Percentiles rank a stretch among this genome's conserved stretches.
Conservation (phyloP, 2,329 filamentous ascomycete species). For the Calonectria honghensis region DNA sequence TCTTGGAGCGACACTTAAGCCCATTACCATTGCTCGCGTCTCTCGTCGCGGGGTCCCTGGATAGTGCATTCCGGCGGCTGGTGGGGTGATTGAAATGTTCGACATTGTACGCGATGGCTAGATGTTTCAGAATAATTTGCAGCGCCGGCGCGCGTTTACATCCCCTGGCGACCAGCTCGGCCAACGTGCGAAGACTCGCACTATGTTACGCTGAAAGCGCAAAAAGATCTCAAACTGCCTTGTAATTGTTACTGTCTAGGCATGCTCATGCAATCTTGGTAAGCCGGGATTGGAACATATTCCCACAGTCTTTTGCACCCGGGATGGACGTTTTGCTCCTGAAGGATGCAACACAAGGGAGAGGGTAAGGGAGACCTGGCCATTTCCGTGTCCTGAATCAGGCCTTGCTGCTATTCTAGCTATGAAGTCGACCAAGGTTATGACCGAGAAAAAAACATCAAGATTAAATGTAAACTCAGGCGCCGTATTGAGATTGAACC, state of each 20-base stretch:
- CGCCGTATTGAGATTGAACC: not conserved
- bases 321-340: not conserved
- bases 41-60: not conserved
- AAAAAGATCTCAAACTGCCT: not conserved
- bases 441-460: not conserved
- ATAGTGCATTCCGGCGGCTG: not conserved
- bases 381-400: not conserved
- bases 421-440: too few relatives aligned
- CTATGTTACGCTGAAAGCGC: too few relatives aligned
- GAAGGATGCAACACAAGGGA: not conserved
- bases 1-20: not conserved
- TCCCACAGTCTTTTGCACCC: too few relatives aligned
- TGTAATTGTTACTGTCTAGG: too few relatives aligned
- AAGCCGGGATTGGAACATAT: not conserved
- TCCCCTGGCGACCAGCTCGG: too few relatives aligned
- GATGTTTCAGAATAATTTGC: slow-evolving; percentile 16
- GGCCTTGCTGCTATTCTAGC: too few relatives aligned
- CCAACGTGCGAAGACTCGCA: not conserved
- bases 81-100: not conserved
- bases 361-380: not conserved
- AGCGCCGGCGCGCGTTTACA: not conserved
- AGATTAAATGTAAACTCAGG: not conserved
- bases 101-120: slow-evolving; percentile 4
- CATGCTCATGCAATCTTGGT: not conserved
- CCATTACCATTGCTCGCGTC: not conserved